phyloP scores from a whole-genome alignment of 805 yeast species.

The Ogataea populi-albae region DNA sequence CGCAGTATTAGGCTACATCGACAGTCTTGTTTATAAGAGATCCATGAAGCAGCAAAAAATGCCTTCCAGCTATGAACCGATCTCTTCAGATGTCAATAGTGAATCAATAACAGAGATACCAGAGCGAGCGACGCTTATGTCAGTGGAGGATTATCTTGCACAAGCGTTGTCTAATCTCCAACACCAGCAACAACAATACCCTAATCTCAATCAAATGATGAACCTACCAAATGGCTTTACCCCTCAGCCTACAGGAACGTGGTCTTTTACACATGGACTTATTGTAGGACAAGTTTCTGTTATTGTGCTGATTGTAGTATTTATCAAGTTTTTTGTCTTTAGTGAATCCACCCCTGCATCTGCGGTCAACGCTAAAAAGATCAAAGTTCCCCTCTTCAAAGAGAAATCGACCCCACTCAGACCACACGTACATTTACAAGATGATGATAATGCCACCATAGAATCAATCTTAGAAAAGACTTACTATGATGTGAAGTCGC shows the following conservation, averaged over 20 bases:
- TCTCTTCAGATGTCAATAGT: too few species aligned
- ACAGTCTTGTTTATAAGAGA: too few species aligned
- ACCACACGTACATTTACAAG: slow-evolving; percentile 8
- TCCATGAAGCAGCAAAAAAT: too few species aligned
- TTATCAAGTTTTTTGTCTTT: slow-evolving; percentile 73
- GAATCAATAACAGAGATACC: too few species aligned
- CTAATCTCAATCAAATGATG: slow-evolving; percentile 10
- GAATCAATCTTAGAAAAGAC: slow-evolving; percentile 77
- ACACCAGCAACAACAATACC: slow-evolving; percentile 17
- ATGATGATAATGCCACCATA: slow-evolving; percentile 17
- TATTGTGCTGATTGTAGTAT: slow-evolving; percentile 56
- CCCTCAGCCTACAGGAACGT: slow-evolving; percentile 24
- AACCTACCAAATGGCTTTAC: neutral
- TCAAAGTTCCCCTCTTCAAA: slow-evolving; percentile 18
- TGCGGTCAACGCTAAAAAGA: slow-evolving; percentile 26
- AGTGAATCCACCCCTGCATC: slow-evolving; percentile 56
- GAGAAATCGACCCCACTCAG: slow-evolving; percentile 6
- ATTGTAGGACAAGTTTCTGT: slow-evolving; percentile 73
- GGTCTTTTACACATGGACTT: slow-evolving; percentile 80
- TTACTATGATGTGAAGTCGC: slow-evolving; percentile 84
- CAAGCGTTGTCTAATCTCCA: slow-evolving; percentile 17
- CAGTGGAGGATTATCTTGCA: slow-evolving; percentile 22
- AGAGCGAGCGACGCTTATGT: slow-evolving; percentile 7
- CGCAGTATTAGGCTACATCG: too few species aligned
- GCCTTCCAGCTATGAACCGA: too few species aligned